phyloP scores from a whole-genome alignment of 441 rosid genomes.

The Euphorbia celastroides region DNA sequence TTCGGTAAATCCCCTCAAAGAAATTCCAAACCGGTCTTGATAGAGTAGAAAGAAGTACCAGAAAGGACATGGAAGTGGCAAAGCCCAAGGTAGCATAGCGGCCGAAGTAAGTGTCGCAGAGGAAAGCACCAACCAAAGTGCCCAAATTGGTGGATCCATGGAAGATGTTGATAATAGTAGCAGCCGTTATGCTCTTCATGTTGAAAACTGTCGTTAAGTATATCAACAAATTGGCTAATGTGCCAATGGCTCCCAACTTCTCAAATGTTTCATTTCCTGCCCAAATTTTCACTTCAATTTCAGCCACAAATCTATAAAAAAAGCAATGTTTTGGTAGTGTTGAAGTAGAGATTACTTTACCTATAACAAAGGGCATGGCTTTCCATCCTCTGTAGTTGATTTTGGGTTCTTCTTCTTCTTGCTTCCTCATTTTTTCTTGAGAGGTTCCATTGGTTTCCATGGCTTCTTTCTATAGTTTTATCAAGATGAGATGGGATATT shows the following conservation, averaged over 20 bases:
- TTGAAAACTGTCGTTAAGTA: slow-evolving; percentile 45
- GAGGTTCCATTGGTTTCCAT: slow-evolving; percentile 3
- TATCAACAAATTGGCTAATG: slow-evolving; percentile 44
- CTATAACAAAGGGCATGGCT: slow-evolving; percentile 47
- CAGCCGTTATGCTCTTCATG: slow-evolving; percentile 40
- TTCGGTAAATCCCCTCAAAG: too few relatives aligned
- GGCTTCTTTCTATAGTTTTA: slow-evolving; percentile 4
- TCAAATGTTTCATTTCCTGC: slow-evolving; percentile 57
- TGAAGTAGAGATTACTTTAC: slow-evolving; percentile 1
- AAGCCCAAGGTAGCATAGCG: slow-evolving; percentile 45
- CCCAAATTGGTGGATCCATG: slow-evolving; percentile 39
- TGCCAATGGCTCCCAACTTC: slow-evolving; percentile 54
- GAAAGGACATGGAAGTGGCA: slow-evolving; percentile 29
- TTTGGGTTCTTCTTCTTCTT: slow-evolving; percentile 10
- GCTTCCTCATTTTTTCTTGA: not conserved
- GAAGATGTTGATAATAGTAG: slow-evolving; percentile 36
- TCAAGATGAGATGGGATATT: too few relatives aligned
- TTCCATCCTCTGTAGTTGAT: slow-evolving; percentile 44
- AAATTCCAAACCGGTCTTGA: too few relatives aligned
- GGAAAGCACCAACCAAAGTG: slow-evolving; percentile 41
- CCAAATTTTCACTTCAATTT: not conserved
- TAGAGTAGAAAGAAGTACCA: slow-evolving; percentile 22
- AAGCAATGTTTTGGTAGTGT: not conserved
- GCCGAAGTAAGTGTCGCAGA: slow-evolving; percentile 46
- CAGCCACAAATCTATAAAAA: not conserved